These are phyloP conservation scores for Pyrrhoderma noxium DNA, from an alignment of 1,284 basidiomycete genomes.

Conservation along the genomic window DNA sequence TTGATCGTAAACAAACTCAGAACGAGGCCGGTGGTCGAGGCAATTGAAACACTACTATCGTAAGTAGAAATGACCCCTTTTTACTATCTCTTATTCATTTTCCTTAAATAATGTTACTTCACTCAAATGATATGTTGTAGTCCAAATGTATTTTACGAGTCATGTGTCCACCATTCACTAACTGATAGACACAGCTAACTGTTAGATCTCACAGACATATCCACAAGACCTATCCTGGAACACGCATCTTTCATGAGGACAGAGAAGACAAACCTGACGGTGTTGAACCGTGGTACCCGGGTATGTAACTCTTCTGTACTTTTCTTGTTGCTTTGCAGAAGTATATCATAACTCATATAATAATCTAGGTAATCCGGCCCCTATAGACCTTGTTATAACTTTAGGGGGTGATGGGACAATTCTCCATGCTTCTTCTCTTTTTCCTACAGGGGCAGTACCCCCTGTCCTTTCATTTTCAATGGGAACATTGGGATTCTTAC, in stretches of 20 bases:
- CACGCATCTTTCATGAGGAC: slow-evolving; percentile 71
- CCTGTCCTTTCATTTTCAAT: slow-evolving; percentile 95
- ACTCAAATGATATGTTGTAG: no score
- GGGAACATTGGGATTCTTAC: slow-evolving; percentile 90
- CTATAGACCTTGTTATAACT: slow-evolving; percentile 84
- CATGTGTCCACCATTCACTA: no score
- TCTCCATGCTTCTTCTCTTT: slow-evolving; percentile 88
- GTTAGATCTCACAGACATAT: slow-evolving; percentile 44
- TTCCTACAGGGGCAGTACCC: slow-evolving; percentile 83
- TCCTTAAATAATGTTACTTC: no score
- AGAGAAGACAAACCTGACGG: slow-evolving; percentile 58
- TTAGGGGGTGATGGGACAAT: slow-evolving; percentile 96
- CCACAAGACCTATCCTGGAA: slow-evolving; percentile 55
- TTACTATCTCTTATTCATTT: background rate
- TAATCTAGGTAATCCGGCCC: slow-evolving; percentile 26
- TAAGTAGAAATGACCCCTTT: slow-evolving; percentile 32
- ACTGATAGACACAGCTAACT: no score
- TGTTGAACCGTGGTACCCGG: slow-evolving; percentile 56
- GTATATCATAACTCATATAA: background rate
- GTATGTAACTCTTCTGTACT: slow-evolving; percentile 28
- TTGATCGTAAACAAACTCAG: slow-evolving; percentile 72
- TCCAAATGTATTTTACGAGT: no score
- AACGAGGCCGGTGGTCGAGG: slow-evolving; percentile 64
- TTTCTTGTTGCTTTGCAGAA: background rate
- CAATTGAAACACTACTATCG: slow-evolving; percentile 65